These are phyloP conservation scores for Colletotrichum shisoi DNA, from an alignment of 2,329 filamentous ascomycete species.

Conservation along the genomic window DNA sequence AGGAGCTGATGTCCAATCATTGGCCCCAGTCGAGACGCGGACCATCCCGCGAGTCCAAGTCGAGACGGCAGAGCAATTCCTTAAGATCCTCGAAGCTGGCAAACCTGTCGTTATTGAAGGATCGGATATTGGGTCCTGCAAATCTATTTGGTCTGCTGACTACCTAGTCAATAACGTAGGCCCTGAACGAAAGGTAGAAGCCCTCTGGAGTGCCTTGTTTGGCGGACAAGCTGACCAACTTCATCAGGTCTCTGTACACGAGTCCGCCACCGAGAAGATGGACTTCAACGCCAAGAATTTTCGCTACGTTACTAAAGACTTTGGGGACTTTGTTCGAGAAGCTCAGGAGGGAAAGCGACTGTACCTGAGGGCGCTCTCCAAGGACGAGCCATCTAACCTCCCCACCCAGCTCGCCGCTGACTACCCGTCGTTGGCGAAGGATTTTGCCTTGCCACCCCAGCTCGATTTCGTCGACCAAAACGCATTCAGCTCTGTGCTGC, in stretches of 20 bases:
- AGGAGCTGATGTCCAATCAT: slow-evolving; percentile 38
- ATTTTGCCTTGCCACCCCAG: slow-evolving; percentile 73
- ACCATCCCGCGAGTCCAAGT: slow-evolving; percentile 63
- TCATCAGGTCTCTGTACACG: slow-evolving; percentile 74
- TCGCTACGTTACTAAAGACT: slow-evolving; percentile 71
- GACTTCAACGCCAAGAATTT: slow-evolving; percentile 88
- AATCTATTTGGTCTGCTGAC: slow-evolving; percentile 70
- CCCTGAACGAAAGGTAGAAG: slow-evolving; percentile 63
- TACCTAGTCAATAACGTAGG: slow-evolving; percentile 73
- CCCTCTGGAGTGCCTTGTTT: background rate
- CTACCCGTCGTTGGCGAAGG: slow-evolving; percentile 72
- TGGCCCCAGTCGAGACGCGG: background rate
- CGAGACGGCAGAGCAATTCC: slow-evolving; percentile 64
- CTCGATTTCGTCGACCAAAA: slow-evolving; percentile 67
- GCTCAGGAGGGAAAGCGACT: slow-evolving; percentile 67
- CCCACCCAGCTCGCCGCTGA: slow-evolving; percentile 76
- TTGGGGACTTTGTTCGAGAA: slow-evolving; percentile 71
- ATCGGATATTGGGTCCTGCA: slow-evolving; percentile 63
- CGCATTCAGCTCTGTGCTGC: slow-evolving; percentile 78
- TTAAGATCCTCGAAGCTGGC: slow-evolving; percentile 62
- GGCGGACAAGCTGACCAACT: slow-evolving; percentile 1
- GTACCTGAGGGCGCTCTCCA: slow-evolving; percentile 82
- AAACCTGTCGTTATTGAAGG: slow-evolving; percentile 72
- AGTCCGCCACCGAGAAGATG: slow-evolving; percentile 71
- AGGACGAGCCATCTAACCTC: slow-evolving; percentile 69